phyloP scores from a whole-genome alignment of 1,284 basidiomycete species.

The Apiotrichum gamsii region DNA sequence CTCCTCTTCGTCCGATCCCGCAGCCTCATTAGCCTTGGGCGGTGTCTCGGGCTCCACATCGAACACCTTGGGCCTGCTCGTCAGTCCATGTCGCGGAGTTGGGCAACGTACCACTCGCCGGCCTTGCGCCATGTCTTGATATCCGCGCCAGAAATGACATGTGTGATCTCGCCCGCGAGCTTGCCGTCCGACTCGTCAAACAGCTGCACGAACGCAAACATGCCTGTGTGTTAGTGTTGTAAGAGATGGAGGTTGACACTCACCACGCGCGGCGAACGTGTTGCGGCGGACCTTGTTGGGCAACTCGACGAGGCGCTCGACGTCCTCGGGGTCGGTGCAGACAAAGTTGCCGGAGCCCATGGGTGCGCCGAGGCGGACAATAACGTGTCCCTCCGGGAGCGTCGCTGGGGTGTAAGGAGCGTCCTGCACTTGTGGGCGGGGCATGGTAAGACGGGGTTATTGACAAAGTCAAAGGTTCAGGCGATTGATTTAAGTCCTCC shows the following conservation, averaged over 20 bases:
- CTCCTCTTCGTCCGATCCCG: not conserved
- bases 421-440: slow-evolving; percentile 4
- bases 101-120: slow-evolving; percentile 34
- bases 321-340: slow-evolving; percentile 22
- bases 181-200: slow-evolving; percentile 21
- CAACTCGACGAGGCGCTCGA: slow-evolving; percentile 36
- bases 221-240: slow-evolving; percentile 18
- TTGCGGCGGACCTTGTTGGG: slow-evolving; percentile 23
- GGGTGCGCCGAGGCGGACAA: slow-evolving; percentile 33
- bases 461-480: not conserved
- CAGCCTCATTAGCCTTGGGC: not conserved
- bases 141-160: slow-evolving; percentile 27
- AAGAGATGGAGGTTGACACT: too few relatives aligned
- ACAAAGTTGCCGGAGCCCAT: slow-evolving; percentile 37
- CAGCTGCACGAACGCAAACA: slow-evolving; percentile 33
- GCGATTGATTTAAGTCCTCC: too few relatives aligned
- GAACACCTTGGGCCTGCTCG: slow-evolving; percentile 16
- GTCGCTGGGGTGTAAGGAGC: slow-evolving; percentile 22
- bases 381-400: slow-evolving; percentile 23
- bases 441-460: slow-evolving; percentile 8
- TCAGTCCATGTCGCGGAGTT: too few relatives aligned
- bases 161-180: slow-evolving; percentile 35
- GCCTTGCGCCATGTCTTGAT: slow-evolving; percentile 34
- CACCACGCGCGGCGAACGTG: slow-evolving; percentile 32
- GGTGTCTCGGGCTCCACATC: slow-evolving; percentile 6